Evolutionary conservation across 495 filamentous ascomycete genomes (phyloP), one percentile per base, ranked within the genome.

Genomic region (Aspergillus heteromorphus): DNA sequence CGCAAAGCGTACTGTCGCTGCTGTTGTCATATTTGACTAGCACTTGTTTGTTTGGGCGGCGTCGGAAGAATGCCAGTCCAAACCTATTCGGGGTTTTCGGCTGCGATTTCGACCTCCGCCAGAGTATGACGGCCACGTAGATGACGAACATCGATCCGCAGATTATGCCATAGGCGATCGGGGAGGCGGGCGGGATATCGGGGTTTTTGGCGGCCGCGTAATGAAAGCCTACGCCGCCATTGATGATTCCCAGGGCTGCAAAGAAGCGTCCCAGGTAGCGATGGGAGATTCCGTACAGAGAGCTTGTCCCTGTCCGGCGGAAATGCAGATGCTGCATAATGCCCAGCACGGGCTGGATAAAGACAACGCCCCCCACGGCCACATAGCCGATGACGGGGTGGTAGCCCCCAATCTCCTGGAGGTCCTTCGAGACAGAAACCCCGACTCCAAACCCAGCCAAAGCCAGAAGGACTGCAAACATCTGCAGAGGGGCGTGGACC

Each of bases 231-330:
- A 88, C 62, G 0, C 86, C 86, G 31, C 84, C 87, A 63, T 88
- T 89, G 56, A 88, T 67, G 23, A 86, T 72, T 4, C 81, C 87
- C 21, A 86, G 53, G 6, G 66, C 70, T 34, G 84, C 80, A 10
- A 90, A 79, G 18, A 92, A 79, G 18, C 91, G 85, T 14, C 91
- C 91, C 55, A 95, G 83, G 87, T 88, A 96, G 40, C 91, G 83
- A 66, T 96, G 91, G 21, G 92, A 69, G 27, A 80, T 60, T 14
- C 77, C 79, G 62, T 83, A 70, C 9, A 73, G 6, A n/a, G 75
- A 79, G 3, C 79, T 79, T 17, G 55, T 41, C 23, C 71, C 59
- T 4, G 70, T 60, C 55, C 75, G 75, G 31, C 73, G 40, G 61
- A 67, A 88, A 49, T 77, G 66, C n/a, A 65, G 55, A 61, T 89